Evolutionary conservation across 805 yeast species (phyloP).

Genomic region (Metschnikowia kunwiensis): DNA sequence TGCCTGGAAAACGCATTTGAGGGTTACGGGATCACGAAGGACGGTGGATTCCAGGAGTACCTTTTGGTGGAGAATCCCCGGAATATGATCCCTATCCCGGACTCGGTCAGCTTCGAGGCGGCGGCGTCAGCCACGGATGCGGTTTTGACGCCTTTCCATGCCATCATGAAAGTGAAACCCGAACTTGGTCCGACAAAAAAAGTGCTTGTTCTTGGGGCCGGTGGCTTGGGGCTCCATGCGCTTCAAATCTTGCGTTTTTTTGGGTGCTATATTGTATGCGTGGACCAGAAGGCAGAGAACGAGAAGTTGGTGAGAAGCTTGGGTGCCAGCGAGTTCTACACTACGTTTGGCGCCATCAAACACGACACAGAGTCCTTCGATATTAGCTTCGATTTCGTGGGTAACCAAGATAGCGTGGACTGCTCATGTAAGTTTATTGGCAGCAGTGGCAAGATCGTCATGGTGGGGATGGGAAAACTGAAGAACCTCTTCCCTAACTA

Average conservation of each 20-base stretch:
- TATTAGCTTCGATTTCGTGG: constrained; percentile 35
- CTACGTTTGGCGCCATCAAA: constrained; percentile 24
- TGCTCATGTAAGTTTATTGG: constrained; percentile 31
- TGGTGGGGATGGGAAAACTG: constrained; percentile 43
- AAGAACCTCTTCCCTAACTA: constrained; percentile 30
- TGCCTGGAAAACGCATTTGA: constrained; percentile 20
- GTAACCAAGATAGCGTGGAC: constrained; percentile 28
- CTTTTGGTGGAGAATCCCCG: constrained; percentile 35
- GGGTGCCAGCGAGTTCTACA: constrained; percentile 44
- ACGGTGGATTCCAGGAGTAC: constrained; percentile 44
- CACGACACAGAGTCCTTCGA: constrained; percentile 37
- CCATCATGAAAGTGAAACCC: constrained; percentile 34
- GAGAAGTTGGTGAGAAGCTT: constrained; percentile 25
- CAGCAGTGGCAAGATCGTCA: constrained; percentile 36
- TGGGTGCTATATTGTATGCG: constrained; percentile 33
- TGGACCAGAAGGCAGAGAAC: constrained; percentile 24
- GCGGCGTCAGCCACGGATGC: constrained; percentile 45
- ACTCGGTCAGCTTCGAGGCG: constrained; percentile 34
- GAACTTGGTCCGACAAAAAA: constrained; percentile 31
- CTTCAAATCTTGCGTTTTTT: constrained; percentile 35
- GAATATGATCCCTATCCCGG: constrained; percentile 38
- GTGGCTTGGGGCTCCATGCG: constrained; percentile 44
- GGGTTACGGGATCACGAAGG: constrained; percentile 36
- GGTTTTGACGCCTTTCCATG: constrained; percentile 42
- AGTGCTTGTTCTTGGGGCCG: constrained; percentile 39